Evolutionary conservation across 768 basidiomycete species (phyloP), one percentile per base, ranked within the genome.

Genomic region (Amanita fuliginea): DNA sequence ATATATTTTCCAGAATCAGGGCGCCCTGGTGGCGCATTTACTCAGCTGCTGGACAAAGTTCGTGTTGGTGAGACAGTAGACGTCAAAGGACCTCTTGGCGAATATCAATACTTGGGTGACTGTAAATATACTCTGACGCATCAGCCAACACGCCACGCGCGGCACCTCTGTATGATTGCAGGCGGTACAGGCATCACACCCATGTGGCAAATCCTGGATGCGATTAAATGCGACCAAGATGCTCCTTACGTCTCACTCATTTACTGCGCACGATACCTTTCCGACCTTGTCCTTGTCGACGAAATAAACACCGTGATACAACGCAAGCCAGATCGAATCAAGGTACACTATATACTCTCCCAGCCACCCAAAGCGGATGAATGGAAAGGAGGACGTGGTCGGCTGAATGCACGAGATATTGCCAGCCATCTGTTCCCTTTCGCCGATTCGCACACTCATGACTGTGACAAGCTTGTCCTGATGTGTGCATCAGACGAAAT

Each of bases 241-340:
- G 70, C 61, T 54, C 96, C 95, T 33, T 78, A 74, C 56, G 67
- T 98, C 60, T 78, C 76, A 54, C 80, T 99, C 60, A 89, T 99
- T 61, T 98, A 98, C 67, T 43, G 42, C 26, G 42, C 42, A 6
- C 42, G 42, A 13, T 43, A 28, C n/a, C 7, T 43, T 28, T 26
- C 24, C n/a, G 42, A 43, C 42, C 42, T 43, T 16, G 28, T 43
- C 16, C 42, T 43, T 6, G n/a, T 43, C 14, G 28, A 43, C 16
- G 42, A 43, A 43, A 43, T 43, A 14, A 28, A 30, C n/a, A 7
- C 30, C 3, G 4, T 43, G 13, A 43, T n/a, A 16, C 42, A 10
- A n/a, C 14, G 14, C 8, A 30, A 18, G 16, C 42, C 42, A n/a
- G 42, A 43, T 16, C 42, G 42, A 8, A 24, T 43, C 3, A 28